Conservation (phyloP, 164 flowering plant genomes). For the Santalum album region DNA sequence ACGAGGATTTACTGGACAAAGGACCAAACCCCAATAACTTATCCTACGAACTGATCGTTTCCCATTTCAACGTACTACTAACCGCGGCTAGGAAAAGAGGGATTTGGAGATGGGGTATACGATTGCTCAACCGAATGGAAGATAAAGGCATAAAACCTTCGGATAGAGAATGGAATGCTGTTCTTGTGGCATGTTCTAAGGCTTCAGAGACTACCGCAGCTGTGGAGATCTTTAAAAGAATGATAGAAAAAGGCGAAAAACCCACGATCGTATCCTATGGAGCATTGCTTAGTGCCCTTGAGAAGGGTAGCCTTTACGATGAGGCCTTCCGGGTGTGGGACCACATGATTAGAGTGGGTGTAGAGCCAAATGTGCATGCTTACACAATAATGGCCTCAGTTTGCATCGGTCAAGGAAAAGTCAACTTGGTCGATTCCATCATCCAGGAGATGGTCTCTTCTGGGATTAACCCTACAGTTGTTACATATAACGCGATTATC, state of each 20-base stretch:
- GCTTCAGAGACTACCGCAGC: conserved; percentile 87
- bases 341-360: conserved; percentile 78
- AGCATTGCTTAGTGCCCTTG: conserved; percentile 90
- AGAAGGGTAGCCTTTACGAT: conserved; percentile 83
- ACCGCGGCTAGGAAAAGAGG: conserved; percentile 74
- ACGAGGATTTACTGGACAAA: conserved; percentile 78
- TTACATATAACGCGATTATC: conserved; percentile 88
- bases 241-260: conserved; percentile 84
- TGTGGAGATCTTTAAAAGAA: conserved; percentile 69
- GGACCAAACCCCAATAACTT: conserved; percentile 88
- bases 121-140: conserved; percentile 86
- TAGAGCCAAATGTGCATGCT: conserved; percentile 72
- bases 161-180: conserved; percentile 88
- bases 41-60: conserved; percentile 66
- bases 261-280: conserved; percentile 91
- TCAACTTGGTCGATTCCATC: conserved; percentile 45
- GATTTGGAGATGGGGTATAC: conserved; percentile 90
- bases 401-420: conserved; percentile 54
- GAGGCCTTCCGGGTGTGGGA: conserved; percentile 81
- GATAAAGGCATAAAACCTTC: conserved; percentile 83
- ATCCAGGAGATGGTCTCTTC: conserved; percentile 58
- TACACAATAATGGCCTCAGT: conserved; percentile 88
- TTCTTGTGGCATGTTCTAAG: conserved; percentile 90
- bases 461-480: conserved; percentile 65
- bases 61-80: conserved; percentile 76